These are phyloP conservation scores for Lithohypha guttulata DNA, from an alignment of 2,329 filamentous ascomycete species.

Conservation along the genomic window DNA sequence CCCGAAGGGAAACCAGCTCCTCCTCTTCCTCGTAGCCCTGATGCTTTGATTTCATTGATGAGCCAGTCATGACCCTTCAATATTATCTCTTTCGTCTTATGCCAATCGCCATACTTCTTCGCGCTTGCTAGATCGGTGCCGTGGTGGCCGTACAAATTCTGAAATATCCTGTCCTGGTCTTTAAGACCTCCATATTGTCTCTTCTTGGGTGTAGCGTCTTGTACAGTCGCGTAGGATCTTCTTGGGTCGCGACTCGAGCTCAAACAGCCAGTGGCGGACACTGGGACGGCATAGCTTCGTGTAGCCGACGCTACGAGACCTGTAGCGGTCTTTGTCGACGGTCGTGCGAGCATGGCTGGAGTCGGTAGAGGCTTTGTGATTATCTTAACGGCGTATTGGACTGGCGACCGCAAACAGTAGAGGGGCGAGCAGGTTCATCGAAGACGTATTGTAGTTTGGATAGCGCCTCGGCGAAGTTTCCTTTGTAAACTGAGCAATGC, in stretches of 20 bases:
- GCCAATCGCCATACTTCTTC: conserved; percentile 97
- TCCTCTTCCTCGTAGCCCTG: conserved; percentile 86
- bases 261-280: conserved; percentile 19
- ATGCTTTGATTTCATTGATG: conserved; percentile 94
- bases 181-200: conserved; percentile 72
- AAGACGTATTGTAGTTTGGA: no score
- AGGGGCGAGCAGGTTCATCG: no score
- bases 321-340: conserved; percentile 25
- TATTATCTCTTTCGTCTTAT: conserved; percentile 98
- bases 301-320: conserved; percentile 31
- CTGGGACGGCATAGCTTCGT: conserved; percentile 32
- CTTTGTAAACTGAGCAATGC: no score
- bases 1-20: conserved; percentile 97
- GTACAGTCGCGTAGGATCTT: conserved; percentile 71
- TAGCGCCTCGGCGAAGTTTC: no score
- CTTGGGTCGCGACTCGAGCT: conserved; percentile 33
- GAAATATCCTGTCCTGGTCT: conserved; percentile 98
- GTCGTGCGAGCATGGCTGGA: conserved; percentile 22
- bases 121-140: conserved; percentile 85
- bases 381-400: no score
- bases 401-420: not conserved
- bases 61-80: conserved; percentile 98
- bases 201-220: conserved; percentile 58
- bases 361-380: not conserved
- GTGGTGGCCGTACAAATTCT: conserved; percentile 92